A percentile compares a stretch with the other conserved stretches of the same genome.
Conservation (phyloP, 345 rosid species). For the Gossypium sturtianum region DNA sequence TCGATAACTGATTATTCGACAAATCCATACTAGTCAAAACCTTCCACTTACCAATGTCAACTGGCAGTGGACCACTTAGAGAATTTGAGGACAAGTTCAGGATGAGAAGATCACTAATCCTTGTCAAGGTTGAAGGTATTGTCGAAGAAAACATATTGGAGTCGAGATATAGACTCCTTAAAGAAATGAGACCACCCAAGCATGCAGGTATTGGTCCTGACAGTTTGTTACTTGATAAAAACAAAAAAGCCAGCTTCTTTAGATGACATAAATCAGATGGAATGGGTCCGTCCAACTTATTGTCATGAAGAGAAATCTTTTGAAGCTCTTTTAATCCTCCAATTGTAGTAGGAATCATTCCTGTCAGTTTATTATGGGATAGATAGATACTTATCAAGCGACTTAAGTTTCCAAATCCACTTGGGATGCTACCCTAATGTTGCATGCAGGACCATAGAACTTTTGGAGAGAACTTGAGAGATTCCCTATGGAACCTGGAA, state of each 20-base stretch:
- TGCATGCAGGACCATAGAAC: not conserved
- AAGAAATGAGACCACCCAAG: not conserved
- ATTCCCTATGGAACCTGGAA: not conserved
- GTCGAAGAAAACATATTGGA: constrained; percentile 8
- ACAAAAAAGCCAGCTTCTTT: not conserved
- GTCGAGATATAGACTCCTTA: not conserved
- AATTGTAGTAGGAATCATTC: constrained; percentile 5
- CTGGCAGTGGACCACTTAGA: constrained; percentile 4
- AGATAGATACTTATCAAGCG: not conserved
- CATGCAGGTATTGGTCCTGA: constrained; percentile 7
- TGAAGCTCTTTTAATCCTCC: constrained; percentile 6
- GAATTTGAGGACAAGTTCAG: constrained; percentile 19
- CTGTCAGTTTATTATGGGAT: not conserved
- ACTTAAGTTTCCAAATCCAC: not conserved
- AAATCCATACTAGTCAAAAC: constrained; percentile 12
- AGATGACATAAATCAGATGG: not conserved
- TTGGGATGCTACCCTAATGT: not conserved
- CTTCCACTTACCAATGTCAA: constrained; percentile 13
- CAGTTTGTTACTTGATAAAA: not conserved
- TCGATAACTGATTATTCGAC: constrained; percentile 13
- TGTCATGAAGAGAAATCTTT: not conserved
- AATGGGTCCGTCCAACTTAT: not conserved
- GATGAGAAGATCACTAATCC: not conserved
- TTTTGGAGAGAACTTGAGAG: not conserved
- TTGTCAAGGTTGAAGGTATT: constrained; percentile 19